These are phyloP conservation scores for Fusarium ramigenum DNA, from an alignment of 2,329 filamentous ascomycete genomes.

Conservation along the genomic window DNA sequence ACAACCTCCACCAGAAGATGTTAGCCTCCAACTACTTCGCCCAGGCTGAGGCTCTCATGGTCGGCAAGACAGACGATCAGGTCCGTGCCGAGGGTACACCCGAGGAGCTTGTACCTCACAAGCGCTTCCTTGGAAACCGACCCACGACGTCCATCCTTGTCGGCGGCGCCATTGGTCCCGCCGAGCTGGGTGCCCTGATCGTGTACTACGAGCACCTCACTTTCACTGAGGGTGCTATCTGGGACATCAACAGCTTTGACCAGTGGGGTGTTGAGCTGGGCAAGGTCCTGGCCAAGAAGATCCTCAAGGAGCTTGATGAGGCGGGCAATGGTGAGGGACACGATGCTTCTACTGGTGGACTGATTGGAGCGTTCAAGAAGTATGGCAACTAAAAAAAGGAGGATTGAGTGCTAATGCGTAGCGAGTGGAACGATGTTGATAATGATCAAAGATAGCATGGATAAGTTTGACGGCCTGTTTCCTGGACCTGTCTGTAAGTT, in stretches of 20 bases:
- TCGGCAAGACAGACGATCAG: conserved; percentile 85
- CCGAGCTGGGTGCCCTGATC: conserved; percentile 91
- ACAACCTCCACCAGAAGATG: conserved; percentile 97
- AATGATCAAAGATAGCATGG: conserved; percentile 36
- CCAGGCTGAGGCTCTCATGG: conserved; percentile 89
- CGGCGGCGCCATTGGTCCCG: conserved; percentile 91
- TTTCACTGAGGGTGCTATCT: conserved; percentile 96
- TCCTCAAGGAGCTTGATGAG: conserved; percentile 84
- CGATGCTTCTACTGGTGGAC: conserved; percentile 86
- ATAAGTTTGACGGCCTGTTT: conserved; percentile 15
- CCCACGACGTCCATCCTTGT: conserved; percentile 94
- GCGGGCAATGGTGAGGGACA: conserved; percentile 76
- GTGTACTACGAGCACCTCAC: conserved; percentile 99
- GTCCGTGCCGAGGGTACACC: conserved; percentile 79
- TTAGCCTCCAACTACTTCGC: conserved; percentile 92
- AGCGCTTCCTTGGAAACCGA: conserved; percentile 98
- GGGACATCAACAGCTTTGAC: conserved; percentile 99
- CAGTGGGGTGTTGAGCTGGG: conserved; percentile 99
- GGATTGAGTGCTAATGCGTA: conserved; percentile 11
- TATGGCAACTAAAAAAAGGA: conserved; percentile 62
- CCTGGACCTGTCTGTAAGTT: too few relatives aligned
- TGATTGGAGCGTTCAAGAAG: conserved; percentile 94
- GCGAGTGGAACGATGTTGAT: conserved; percentile 23
- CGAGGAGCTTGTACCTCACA: conserved; percentile 89
- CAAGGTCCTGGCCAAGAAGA: conserved; percentile 95